Conservation (phyloP, 805 yeast species). For the Kazachstania kunashirensis region DNA sequence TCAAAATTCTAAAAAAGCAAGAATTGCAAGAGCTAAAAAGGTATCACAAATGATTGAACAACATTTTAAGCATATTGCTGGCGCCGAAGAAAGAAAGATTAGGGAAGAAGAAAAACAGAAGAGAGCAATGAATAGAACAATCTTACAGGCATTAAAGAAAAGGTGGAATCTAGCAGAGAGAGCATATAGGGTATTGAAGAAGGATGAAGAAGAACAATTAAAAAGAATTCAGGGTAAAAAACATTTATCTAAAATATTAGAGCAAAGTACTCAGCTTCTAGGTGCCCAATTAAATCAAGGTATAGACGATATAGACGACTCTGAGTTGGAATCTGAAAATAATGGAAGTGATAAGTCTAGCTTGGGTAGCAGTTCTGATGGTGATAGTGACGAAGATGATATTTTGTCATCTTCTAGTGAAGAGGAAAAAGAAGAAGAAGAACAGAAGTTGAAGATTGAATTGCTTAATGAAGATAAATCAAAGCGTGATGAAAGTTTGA, state of each 20-base stretch:
- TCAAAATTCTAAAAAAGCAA: slow-evolving; percentile 52
- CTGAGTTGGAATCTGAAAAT: slow-evolving; percentile 14
- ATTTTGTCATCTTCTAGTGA: slow-evolving; percentile 13
- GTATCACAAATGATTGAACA: slow-evolving; percentile 75
- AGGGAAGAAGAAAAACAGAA: slow-evolving; percentile 68
- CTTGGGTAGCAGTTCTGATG: slow-evolving; percentile 16
- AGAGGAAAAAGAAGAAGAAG: slow-evolving; percentile 2
- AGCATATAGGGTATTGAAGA: slow-evolving; percentile 63
- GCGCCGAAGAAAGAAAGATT: slow-evolving; percentile 75
- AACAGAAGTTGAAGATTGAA: background rate
- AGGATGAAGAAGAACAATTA: slow-evolving; percentile 68
- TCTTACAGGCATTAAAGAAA: slow-evolving; percentile 75
- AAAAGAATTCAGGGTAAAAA: slow-evolving; percentile 76
- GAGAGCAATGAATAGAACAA: slow-evolving; percentile 62
- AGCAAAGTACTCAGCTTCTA: slow-evolving; percentile 79
- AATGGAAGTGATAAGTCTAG: slow-evolving; percentile 4
- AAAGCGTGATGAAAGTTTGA: slow-evolving; percentile 19
- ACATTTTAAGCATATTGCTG: slow-evolving; percentile 76
- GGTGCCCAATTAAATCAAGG: slow-evolving; percentile 65
- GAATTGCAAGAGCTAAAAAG: slow-evolving; percentile 57
- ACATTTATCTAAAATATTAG: slow-evolving; percentile 77
- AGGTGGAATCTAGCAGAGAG: slow-evolving; percentile 88
- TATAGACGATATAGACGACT: background rate
- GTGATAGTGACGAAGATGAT: slow-evolving; percentile 9
- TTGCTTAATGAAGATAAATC: background rate